A percentile compares a stretch with the other conserved stretches of the same genome.
Conservation (phyloP, 2,329 filamentous ascomycete species). For the Colletotrichum sublineola region DNA sequence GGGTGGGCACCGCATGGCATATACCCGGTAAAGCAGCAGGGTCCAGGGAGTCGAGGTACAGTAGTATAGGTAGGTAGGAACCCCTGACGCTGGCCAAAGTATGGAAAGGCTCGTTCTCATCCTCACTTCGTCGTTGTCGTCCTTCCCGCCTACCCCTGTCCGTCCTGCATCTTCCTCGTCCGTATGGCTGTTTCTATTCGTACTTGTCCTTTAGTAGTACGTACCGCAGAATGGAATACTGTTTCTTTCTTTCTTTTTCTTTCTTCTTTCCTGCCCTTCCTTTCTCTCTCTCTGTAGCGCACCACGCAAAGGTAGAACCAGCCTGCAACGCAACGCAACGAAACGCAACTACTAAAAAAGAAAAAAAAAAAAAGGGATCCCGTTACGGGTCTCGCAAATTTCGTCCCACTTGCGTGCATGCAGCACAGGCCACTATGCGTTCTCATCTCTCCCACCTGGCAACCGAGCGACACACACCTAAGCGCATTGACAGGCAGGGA, state of each 20-base stretch:
- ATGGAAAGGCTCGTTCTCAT: constrained; percentile 37
- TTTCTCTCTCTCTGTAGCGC: not conserved
- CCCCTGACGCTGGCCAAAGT: constrained; percentile 31
- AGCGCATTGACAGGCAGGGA: constrained; percentile 34
- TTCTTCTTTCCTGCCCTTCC: no score
- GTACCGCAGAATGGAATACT: not conserved
- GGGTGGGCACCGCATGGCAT: constrained; percentile 35
- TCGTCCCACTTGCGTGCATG: constrained; percentile 40
- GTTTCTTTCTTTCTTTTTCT: not conserved
- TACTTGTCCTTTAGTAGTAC: not conserved
- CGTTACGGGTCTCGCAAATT: constrained; percentile 41
- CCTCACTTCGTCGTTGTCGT: not conserved
- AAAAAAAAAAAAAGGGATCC: not conserved
- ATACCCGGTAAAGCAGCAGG: constrained; percentile 39
- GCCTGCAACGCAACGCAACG: not conserved
- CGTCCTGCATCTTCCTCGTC: not conserved
- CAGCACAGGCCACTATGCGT: constrained; percentile 36
- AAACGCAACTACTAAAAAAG: not conserved
- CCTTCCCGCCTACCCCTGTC: not conserved
- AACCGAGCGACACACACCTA: constrained; percentile 30
- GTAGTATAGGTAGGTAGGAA: not conserved
- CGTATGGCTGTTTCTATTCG: not conserved
- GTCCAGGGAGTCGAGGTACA: constrained; percentile 8
- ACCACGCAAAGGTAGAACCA: not conserved
- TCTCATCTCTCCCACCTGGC: constrained; percentile 22